Conservation (phyloP, 345 rosid genomes). For the Raphanus raphanistrum region DNA sequence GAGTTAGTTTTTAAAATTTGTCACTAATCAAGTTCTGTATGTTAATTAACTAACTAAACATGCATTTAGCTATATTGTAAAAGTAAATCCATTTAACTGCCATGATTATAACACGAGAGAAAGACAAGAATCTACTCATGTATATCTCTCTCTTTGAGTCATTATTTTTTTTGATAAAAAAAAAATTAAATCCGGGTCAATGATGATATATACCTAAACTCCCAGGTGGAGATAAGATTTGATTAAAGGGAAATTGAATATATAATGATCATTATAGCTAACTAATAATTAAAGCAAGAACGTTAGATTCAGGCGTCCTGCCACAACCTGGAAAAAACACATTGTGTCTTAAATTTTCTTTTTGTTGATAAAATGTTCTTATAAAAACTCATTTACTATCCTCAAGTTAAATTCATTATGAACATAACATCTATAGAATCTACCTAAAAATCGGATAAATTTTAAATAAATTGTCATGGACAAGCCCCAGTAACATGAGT, state of each 20-base stretch:
- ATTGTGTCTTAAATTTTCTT: neutral
- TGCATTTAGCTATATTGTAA: constrained; percentile 5
- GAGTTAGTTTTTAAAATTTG: neutral
- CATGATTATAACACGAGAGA: constrained; percentile 28
- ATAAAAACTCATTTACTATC: neutral
- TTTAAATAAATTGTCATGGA: neutral
- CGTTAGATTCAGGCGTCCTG: constrained; percentile 29
- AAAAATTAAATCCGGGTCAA: too few relatives aligned
- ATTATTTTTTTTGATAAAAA: neutral
- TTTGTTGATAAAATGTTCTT: neutral
- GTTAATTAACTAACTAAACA: neutral
- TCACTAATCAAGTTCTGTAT: constrained; percentile 3
- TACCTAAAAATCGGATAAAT: too few relatives aligned
- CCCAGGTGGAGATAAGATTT: neutral
- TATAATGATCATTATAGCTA: constrained; percentile 25
- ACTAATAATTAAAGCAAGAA: constrained; percentile 23
- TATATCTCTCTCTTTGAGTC: neutral
- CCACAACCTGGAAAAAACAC: constrained; percentile 20
- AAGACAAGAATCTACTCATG: constrained; percentile 18
- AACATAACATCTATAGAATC: neutral
- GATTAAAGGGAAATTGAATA: constrained; percentile 14
- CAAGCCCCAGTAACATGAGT: neutral
- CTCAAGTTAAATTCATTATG: neutral
- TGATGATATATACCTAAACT: too few relatives aligned
- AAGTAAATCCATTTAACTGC: constrained; percentile 1